Percentiles rank a stretch among this genome's conserved stretches.
Conservation (phyloP, 257 asterid genomes). For the Salvia splendens region DNA sequence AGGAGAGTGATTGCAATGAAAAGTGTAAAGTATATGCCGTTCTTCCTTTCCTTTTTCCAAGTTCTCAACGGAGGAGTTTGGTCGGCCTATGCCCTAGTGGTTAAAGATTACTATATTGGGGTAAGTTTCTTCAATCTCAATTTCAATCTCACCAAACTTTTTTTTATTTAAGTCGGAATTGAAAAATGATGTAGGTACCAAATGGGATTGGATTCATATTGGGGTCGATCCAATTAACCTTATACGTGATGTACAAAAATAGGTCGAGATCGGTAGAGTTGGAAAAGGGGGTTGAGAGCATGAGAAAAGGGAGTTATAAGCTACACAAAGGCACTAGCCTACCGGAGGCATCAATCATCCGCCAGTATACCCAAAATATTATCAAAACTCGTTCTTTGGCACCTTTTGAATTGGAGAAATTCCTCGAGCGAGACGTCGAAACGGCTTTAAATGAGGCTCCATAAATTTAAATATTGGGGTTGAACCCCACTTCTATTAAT, state of each 20-base stretch:
- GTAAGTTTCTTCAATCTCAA: constrained; percentile 37
- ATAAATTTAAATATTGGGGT: neutral
- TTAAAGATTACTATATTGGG: constrained; percentile 54
- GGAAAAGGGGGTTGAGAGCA: constrained; percentile 22
- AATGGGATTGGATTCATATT: constrained; percentile 61
- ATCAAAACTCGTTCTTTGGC: constrained; percentile 41
- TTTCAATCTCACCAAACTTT: neutral
- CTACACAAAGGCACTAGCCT: constrained; percentile 45
- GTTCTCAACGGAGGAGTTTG: constrained; percentile 64
- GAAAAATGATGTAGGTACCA: constrained; percentile 46
- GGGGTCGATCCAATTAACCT: constrained; percentile 53
- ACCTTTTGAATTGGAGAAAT: constrained; percentile 35
- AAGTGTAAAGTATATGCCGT: constrained; percentile 81
- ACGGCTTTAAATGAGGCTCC: constrained; percentile 11
- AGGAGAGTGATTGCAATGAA: constrained; percentile 59
- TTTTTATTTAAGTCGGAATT: too few relatives aligned
- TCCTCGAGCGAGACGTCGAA: constrained; percentile 22
- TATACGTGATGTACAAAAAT: constrained; percentile 43
- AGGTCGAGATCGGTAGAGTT: constrained; percentile 29
- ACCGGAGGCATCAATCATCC: constrained; percentile 40
- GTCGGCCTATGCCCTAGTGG: constrained; percentile 55
- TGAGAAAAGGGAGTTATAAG: constrained; percentile 27
- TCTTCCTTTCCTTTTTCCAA: constrained; percentile 63
- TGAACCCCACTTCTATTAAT: too few relatives aligned
- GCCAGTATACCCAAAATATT: constrained; percentile 43